phyloP scores from a whole-genome alignment of 2,329 filamentous ascomycete species.

The Colletotrichum falcatum region DNA sequence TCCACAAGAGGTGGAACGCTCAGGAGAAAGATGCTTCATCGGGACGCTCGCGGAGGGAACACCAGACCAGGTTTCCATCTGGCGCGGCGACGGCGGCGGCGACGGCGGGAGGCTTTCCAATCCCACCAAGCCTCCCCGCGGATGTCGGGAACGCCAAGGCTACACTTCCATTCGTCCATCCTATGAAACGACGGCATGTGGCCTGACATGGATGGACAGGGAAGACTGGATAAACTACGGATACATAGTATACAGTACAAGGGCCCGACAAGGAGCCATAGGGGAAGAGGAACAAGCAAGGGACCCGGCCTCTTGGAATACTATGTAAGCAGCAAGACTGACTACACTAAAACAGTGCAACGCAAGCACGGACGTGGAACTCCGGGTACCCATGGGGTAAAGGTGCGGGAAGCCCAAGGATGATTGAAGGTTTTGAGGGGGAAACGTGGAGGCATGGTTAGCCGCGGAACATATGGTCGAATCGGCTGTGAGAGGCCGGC shows the following conservation, averaged over 20 bases:
- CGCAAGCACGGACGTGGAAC: constrained; percentile 21
- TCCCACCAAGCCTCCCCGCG: constrained; percentile 17
- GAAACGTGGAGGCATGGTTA: constrained; percentile 25
- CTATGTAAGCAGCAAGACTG: constrained; percentile 10
- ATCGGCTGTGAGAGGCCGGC: constrained; percentile 15
- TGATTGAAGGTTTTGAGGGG: constrained; percentile 26
- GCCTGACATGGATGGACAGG: constrained; percentile 36
- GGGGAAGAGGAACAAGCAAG: constrained; percentile 17
- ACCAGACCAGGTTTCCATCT: neutral
- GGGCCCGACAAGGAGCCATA: constrained; percentile 1
- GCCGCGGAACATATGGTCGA: constrained; percentile 13
- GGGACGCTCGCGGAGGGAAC: constrained; percentile 10
- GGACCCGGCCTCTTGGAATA: constrained; percentile 38
- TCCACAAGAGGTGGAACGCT: neutral
- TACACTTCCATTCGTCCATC: constrained; percentile 40
- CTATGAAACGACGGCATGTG: constrained; percentile 37
- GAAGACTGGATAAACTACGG: constrained; percentile 5
- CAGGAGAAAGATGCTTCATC: constrained; percentile 8
- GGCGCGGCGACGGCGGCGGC: constrained; percentile 15
- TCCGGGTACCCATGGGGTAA: constrained; percentile 35
- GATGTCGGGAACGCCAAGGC: constrained; percentile 36
- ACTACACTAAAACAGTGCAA: constrained; percentile 27
- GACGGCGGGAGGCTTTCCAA: constrained; percentile 20
- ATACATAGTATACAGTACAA: neutral
- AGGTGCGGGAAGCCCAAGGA: constrained; percentile 29